Conservation (phyloP, 306 rosid genomes). For the Begonia masoniana region DNA sequence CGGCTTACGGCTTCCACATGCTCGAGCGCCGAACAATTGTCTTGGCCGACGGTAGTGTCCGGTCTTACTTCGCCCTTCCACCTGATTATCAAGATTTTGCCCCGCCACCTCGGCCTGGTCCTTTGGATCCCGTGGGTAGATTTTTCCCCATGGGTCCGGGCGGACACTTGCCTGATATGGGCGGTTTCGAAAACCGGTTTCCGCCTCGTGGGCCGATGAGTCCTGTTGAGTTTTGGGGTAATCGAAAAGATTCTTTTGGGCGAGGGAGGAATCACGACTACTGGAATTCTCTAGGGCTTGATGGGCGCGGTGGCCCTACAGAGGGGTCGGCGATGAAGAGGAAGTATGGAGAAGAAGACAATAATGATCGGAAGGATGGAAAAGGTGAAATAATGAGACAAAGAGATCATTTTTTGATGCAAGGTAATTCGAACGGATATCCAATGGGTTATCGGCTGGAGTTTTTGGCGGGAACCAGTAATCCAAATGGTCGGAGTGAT, state of each 20-base stretch:
- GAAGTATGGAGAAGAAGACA: slow-evolving; percentile 36
- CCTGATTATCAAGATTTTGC: slow-evolving; percentile 67
- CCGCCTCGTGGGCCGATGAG: slow-evolving; percentile 26
- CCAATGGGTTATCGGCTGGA: slow-evolving; percentile 20
- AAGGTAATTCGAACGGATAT: slow-evolving; percentile 39
- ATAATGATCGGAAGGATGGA: slow-evolving; percentile 16
- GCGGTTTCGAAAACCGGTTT: slow-evolving; percentile 27
- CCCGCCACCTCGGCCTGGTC: slow-evolving; percentile 12
- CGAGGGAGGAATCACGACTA: slow-evolving; percentile 34
- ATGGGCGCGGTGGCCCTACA: slow-evolving; percentile 27
- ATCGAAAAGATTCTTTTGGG: slow-evolving; percentile 14
- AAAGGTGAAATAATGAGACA: slow-evolving; percentile 40
- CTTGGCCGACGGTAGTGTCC: slow-evolving; percentile 82
- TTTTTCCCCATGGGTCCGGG: slow-evolving; percentile 23
- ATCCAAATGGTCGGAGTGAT: slow-evolving; percentile 25
- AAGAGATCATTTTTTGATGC: slow-evolving; percentile 36
- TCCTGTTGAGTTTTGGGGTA: slow-evolving; percentile 17
- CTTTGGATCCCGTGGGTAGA: slow-evolving; percentile 20
- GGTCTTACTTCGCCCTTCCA: slow-evolving; percentile 88
- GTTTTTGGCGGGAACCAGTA: slow-evolving; percentile 36
- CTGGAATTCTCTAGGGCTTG: slow-evolving; percentile 47
- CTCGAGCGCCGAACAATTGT: slow-evolving; percentile 84
- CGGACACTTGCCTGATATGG: slow-evolving; percentile 13
- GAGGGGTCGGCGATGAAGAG: slow-evolving; percentile 51
- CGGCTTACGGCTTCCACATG: slow-evolving; percentile 92